These are phyloP conservation scores for Rhizophora mangle DNA, from an alignment of 345 rosid species.

Conservation along the genomic window DNA sequence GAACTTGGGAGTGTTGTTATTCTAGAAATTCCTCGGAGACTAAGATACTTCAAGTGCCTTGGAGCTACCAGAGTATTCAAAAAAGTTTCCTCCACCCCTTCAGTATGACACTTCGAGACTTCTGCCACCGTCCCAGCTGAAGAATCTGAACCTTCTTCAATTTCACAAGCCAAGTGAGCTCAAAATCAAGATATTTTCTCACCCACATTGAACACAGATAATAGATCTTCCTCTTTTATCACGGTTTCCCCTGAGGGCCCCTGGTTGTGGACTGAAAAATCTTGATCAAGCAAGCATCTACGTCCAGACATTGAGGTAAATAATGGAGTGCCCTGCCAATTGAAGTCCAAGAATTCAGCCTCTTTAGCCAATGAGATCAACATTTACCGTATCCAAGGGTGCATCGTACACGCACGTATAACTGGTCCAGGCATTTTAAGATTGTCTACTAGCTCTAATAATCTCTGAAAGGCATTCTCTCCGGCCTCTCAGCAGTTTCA, in stretches of 20 bases:
- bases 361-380: slow-evolving; percentile 1
- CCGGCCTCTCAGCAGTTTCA: slow-evolving; percentile 14
- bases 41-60: slow-evolving; percentile 30
- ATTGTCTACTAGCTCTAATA: background rate
- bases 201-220: slow-evolving; percentile 30
- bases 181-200: slow-evolving; percentile 26
- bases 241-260: background rate
- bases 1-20: slow-evolving; percentile 28
- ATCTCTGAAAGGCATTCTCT: slow-evolving; percentile 6
- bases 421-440: background rate
- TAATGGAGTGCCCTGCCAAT: background rate
- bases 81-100: slow-evolving; percentile 28
- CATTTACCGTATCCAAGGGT: slow-evolving; percentile 13
- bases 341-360: slow-evolving; percentile 8
- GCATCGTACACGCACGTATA: slow-evolving; percentile 14
- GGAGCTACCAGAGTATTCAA: slow-evolving; percentile 21
- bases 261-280: background rate
- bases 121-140: slow-evolving; percentile 40
- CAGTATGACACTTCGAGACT: slow-evolving; percentile 28
- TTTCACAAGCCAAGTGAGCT: slow-evolving; percentile 20
- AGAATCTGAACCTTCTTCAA: slow-evolving; percentile 26
- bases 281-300: background rate
- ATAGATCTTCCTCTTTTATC: background rate
- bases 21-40: slow-evolving; percentile 44
- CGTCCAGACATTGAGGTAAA: too few relatives aligned